Conservation (phyloP, 2,329 filamentous ascomycete genomes). For the Diaporthe sp. region DNA sequence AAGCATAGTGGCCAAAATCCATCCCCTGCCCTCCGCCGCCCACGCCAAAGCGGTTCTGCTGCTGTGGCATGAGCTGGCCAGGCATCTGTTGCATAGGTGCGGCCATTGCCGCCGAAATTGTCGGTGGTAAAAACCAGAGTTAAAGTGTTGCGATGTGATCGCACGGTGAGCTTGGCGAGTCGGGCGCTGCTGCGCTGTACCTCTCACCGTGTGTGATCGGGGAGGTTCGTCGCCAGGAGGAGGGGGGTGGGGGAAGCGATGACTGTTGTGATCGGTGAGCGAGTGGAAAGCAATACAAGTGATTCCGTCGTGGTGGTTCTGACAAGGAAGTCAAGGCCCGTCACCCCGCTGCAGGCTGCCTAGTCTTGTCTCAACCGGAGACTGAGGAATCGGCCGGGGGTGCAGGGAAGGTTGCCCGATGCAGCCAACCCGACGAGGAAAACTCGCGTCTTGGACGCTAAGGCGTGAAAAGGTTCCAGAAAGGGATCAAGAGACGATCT, state of each 20-base stretch:
- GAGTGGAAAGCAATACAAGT: constrained; percentile 30
- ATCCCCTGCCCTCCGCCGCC: constrained; percentile 21
- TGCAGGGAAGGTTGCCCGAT: constrained; percentile 28
- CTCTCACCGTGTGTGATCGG: constrained; percentile 35
- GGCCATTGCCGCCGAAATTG: constrained; percentile 66
- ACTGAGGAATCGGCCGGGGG: constrained; percentile 34
- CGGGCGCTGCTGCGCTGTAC: constrained; percentile 39
- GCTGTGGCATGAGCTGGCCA: constrained; percentile 61
- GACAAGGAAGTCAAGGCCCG: constrained; percentile 44
- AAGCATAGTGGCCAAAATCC: constrained; percentile 54
- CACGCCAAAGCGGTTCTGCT: constrained; percentile 48
- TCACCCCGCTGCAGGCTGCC: constrained; percentile 50
- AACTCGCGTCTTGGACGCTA: constrained; percentile 28
- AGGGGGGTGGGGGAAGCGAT: background rate
- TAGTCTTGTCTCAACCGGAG: constrained; percentile 45
- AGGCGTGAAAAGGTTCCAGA: constrained; percentile 8
- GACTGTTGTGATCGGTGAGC: constrained; percentile 26
- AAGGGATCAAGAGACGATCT: background rate
- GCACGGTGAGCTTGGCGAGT: constrained; percentile 28
- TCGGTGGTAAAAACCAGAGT: constrained; percentile 36
- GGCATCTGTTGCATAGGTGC: constrained; percentile 72
- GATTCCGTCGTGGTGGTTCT: constrained; percentile 31
- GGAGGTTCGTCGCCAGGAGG: constrained; percentile 40
- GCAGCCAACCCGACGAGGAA: constrained; percentile 22
- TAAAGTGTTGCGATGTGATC: constrained; percentile 20